Percentiles rank a stretch among this genome's conserved stretches.
Conservation (phyloP, 176 grass and related monocot species). For the Olyra latifolia region DNA sequence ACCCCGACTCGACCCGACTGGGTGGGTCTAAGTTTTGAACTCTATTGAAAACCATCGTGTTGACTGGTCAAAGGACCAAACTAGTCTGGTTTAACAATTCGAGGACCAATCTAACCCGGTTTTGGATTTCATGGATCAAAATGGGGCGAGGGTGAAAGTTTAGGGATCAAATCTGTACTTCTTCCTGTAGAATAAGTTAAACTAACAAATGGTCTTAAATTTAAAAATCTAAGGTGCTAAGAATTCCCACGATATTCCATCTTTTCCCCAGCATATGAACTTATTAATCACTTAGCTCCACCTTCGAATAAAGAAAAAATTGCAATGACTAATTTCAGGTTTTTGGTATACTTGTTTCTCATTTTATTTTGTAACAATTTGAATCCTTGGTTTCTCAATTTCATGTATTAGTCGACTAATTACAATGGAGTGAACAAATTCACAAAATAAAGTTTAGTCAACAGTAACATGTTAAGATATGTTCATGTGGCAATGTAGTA, state of each 20-base stretch:
- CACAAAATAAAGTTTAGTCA: background rate
- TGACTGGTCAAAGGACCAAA: too few relatives aligned
- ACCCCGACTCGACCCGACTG: too few relatives aligned
- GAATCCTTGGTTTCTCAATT: background rate
- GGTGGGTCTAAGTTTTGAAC: too few relatives aligned
- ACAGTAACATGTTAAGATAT: background rate
- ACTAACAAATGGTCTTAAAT: background rate
- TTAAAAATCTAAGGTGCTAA: background rate
- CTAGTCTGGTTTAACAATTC: too few relatives aligned
- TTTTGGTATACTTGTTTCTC: background rate
- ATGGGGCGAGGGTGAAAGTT: too few relatives aligned
- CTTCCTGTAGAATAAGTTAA: too few relatives aligned
- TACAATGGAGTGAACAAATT: background rate
- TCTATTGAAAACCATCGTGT: too few relatives aligned
- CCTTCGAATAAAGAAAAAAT: background rate
- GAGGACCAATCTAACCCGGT: too few relatives aligned
- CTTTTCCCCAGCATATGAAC: background rate
- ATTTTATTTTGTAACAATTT: background rate
- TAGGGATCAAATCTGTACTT: too few relatives aligned
- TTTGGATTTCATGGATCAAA: too few relatives aligned
- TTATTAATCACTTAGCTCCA: conserved; percentile 2
- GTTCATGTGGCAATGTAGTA: background rate
- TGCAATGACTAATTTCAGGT: background rate
- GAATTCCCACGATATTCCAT: background rate
- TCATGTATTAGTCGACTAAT: background rate